Evolutionary conservation across 495 filamentous ascomycete species (phyloP), one percentile per base, ranked within the genome.

Genomic region (Cairneyella variabilis): DNA sequence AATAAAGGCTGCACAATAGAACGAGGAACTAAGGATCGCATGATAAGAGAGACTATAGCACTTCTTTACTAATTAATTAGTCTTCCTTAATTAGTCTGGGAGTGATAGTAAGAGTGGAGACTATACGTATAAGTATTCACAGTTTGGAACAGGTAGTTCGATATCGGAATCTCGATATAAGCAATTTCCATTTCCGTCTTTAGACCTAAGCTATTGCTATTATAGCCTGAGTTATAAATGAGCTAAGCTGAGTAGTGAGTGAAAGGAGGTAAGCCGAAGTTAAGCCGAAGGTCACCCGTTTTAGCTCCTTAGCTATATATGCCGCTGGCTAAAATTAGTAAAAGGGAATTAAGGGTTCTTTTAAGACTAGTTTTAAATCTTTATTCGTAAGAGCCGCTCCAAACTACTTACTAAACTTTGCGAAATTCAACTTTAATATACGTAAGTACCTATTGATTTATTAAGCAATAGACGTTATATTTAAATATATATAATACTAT

Each of bases 281-380:
- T 32, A 14, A 32, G 14, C 14, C 6, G 28, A n/a, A 14, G 28
- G 28, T 32, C 6, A 32, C 28, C 14, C 14, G 14, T 32, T 32
- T 32, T 7, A 14, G 28, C 28, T 32, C 28, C 28, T 32, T 32
- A 14, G 28, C 28, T 32, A 32, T 52, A 40, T 26, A 58, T 18
- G n/a, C 38, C 53, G n/a, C 50, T 53, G 14, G 21, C 2, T 20
- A n/a, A 4, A 30, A 38, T 53, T 34, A 53, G 50, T 23, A 16
- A 12, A 32, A 28, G 21, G 6, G 14, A 32, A 32, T 6, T 14
- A 32, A 32, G 28, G 28, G 28, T 32, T 32, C 28, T 32, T 32
- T 32, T 14, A 14, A 32, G 28, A 14, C 28, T 32, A 14, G 14
- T 32, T 32, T 32, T 32, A 32, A 14, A 32, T 32, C 28, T 32